Evolutionary conservation across 192 early-diverging fungal species (phyloP), one percentile per base, ranked within the genome.

Genomic region (Coemansia sp.): DNA sequence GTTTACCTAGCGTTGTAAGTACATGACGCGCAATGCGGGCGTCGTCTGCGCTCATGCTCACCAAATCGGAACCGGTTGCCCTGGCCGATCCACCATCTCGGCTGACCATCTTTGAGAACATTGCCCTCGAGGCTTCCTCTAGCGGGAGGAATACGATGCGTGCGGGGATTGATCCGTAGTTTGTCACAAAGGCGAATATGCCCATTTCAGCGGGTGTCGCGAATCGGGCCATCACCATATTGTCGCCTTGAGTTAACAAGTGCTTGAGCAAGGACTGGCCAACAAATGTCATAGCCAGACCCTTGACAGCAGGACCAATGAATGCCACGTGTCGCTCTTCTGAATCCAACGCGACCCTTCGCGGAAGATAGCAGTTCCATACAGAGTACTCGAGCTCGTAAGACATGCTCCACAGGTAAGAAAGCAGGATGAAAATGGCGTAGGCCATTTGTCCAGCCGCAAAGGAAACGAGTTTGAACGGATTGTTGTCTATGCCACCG

Each of bases 171-270:
- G 95, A 98, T 4, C 96, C 95, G 86, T 96, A 96, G 77, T 93
- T 96, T 39, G 91, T 80, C 9, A 94, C 93, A 73, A 95, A 84
- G 1, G 95, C 94, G 81, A 94, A 95, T 7, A 90, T 85, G 9
- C 95, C 95, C 82, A 93, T 92, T 66, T 88, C 88, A 1, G 49
- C 66, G 3, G 76, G 71, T 1, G 70, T 69, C 8, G 89, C 88
- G 38, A 90, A 80, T 33, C 70, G 76, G 16, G 93, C 73, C 74
- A 96, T 87, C n/a, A 95, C 69, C 85, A 99, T 92, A 73, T 95
- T 95, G 78, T 99, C 97, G n/a, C 95, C 97, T 79, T 96, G 94
- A 5, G 97, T 98, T 34, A 99, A 73, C 12, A 97, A 57, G 72
- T 98, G 93, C 74, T 99, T 99, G n/a, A 98, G 81, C 16, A 95